Evolutionary conservation across 495 filamentous ascomycete genomes (phyloP).

Genomic region (Letharia columbiana): DNA sequence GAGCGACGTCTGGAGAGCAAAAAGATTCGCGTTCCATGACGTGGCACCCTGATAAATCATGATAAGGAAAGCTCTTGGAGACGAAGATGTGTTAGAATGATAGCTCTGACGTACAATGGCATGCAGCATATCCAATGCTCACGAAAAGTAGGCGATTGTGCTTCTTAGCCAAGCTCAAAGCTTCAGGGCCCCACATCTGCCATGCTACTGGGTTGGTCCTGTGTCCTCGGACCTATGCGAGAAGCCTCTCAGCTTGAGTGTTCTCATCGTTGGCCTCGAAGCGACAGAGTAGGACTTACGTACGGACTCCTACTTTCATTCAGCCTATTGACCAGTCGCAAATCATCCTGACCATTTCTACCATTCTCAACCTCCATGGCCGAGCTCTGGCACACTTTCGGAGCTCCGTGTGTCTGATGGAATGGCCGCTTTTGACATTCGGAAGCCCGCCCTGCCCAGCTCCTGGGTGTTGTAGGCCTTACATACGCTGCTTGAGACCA

Average conservation of each 20-base stretch:
- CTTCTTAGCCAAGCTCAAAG: conserved; percentile 64
- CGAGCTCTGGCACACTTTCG: not conserved
- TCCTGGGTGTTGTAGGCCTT: not conserved
- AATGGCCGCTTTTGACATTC: not conserved
- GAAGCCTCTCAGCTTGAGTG: not conserved
- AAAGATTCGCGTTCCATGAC: conserved; percentile 95
- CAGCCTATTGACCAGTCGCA: conserved; percentile 57
- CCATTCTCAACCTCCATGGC: not conserved
- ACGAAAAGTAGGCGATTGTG: conserved; percentile 84
- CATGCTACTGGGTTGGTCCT: conserved; percentile 83
- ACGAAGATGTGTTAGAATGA: not conserved
- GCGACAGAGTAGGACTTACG: conserved; percentile 39
- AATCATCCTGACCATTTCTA: not conserved
- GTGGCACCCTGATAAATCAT: conserved; percentile 60
- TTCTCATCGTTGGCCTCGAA: not conserved
- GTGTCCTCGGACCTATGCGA: conserved; percentile 60
- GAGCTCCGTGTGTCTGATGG: not conserved
- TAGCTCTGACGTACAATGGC: conserved; percentile 63
- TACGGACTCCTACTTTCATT: conserved; percentile 72
- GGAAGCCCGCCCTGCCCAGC: not conserved
- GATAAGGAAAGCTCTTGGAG: no score
- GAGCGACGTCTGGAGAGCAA: conserved; percentile 68
- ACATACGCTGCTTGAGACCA: not conserved
- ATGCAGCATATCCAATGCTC: conserved; percentile 92
- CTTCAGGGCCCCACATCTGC: conserved; percentile 78